Evolutionary conservation across 768 basidiomycete species (phyloP), one percentile per base, ranked within the genome.

Genomic region (Agrocybe pediades): DNA sequence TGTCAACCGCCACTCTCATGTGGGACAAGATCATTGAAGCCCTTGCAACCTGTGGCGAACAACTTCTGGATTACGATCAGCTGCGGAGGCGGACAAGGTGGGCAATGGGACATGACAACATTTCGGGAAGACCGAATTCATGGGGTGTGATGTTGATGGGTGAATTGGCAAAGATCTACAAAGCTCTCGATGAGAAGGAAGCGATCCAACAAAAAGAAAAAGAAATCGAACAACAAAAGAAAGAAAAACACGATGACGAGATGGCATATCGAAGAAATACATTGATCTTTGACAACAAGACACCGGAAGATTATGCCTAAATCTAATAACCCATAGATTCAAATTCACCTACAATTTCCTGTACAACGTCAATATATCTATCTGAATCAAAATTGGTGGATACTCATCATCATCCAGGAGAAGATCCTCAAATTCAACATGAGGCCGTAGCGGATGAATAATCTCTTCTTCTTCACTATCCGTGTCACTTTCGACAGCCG

Each of bases 1-100:
- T 57, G 7, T 54, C 55, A 1, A 25, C n/a, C 6, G 30, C 33
- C 9, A 42, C 40, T 0, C 16, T 60, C 1, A 8, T 57, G 6
- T 15, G n/a, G 17, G 59, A 60, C 24, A 41, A 54, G 17, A 42
- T 57, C 30, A 57, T 60, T 17, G 26, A 54, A 8, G 25, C n/a
- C 11, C 29, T 59, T 16, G 11, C 41, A 4, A 27, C 40, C 6
- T 59, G 57, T 41, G 57, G 57, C 1, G 48, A 55, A 15, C 42
- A 40, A 2, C 15, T 49, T 20, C n/a, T n/a, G 3, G 17, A 21
- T 16, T 48, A 54, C 17, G 9, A 5, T 33, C 5, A 57, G 2
- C 50, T 61, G 7, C 40, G 46, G 11, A 19, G 26, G 24, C 46
- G 53, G 42, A 33, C 36, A 9, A 48, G 49, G 3, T 61, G 59